Evolutionary conservation across 352 stramenopile genomes (phyloP).

Genomic region (Globisporangium polare): DNA sequence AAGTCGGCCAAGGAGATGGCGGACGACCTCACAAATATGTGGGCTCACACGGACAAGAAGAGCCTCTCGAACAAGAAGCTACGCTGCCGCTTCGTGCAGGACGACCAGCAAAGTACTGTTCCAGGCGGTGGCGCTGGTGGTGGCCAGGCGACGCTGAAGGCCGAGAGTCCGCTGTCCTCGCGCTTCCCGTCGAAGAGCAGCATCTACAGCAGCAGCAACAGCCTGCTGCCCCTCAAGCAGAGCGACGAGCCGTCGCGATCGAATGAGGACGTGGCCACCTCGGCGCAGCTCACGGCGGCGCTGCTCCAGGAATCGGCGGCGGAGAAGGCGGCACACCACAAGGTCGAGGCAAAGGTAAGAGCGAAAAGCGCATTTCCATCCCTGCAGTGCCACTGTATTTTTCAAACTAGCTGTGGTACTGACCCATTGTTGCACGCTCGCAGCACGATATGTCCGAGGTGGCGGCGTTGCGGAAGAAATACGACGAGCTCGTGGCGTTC

Average conservation of each 20-base stretch:
- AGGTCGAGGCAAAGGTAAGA: slow-evolving; percentile 17
- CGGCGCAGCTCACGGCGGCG: slow-evolving; percentile 52
- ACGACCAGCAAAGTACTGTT: slow-evolving; percentile 20
- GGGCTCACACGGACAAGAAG: slow-evolving; percentile 74
- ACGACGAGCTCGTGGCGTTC: slow-evolving; percentile 88
- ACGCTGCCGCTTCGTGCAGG: slow-evolving; percentile 79
- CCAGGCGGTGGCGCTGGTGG: background rate
- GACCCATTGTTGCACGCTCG: background rate
- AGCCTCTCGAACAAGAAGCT: slow-evolving; percentile 87
- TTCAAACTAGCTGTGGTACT: background rate
- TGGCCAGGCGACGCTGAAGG: background rate
- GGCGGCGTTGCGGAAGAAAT: slow-evolving; percentile 79
- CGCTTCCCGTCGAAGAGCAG: slow-evolving; percentile 19
- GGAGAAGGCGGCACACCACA: slow-evolving; percentile 7
- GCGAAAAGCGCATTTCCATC: background rate
- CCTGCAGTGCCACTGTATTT: no score
- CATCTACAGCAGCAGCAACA: slow-evolving; percentile 27
- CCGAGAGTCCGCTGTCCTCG: slow-evolving; percentile 12
- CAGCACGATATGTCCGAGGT: slow-evolving; percentile 62
- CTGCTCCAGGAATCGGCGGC: slow-evolving; percentile 41
- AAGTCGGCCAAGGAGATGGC: slow-evolving; percentile 87
- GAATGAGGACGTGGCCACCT: slow-evolving; percentile 38
- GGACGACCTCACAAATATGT: slow-evolving; percentile 87
- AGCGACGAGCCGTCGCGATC: slow-evolving; percentile 39
- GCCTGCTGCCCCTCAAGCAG: slow-evolving; percentile 12